Evolutionary conservation across 441 rosid species (phyloP), one percentile per base, ranked within the genome.

Genomic region (Jatropha podagrica): DNA sequence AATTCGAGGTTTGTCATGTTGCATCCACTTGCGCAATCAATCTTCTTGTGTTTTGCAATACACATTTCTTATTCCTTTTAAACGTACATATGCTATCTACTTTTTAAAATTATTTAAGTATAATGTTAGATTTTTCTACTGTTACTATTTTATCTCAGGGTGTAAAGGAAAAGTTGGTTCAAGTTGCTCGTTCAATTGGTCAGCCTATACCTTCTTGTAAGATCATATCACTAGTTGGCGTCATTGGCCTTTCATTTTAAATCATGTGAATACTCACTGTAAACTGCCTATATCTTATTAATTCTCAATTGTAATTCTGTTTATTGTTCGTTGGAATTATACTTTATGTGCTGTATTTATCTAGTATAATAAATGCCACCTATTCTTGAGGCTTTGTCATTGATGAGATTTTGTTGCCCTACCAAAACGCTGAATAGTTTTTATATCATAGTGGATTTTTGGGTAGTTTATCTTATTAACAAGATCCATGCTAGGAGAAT

Each of bases 131-230:
- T 27, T 59, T 56, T 20, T 18, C n/a, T 68, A 11, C 59, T 63
- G 48, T 68, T 64, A 56, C 27, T 59, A 17, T 68, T 63, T 68
- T 69, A n/a, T 10, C 73, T 67, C 84, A 96, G 99, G 78, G 77
- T 77, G 72, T 88, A 73, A 91, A 87, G 84, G 98, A 92, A 27
- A 91, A 79, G 83, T 72, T 96, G 81, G 78, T 65, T 66, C 98
- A 86, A 85, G 96, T 90, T 74, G 86, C 90, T 20, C 97, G 98
- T 56, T 94, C 95, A 60, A 56, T 83, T 51, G 86, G 79, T 72
- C 92, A 63, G 77, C 38, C 23, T 62, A 79, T 41, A 64, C 72
- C 81, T 65, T 69, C 84, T 63, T 88, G 98, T 95, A 86, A 74
- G 85, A 65, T 74, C 65, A 59, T 37, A 69, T 71, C 74, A 56